Percentiles rank a stretch among this genome's conserved stretches.
phyloP scores from a whole-genome alignment of 352 stramenopile species.

The Pythium monospermum region DNA sequence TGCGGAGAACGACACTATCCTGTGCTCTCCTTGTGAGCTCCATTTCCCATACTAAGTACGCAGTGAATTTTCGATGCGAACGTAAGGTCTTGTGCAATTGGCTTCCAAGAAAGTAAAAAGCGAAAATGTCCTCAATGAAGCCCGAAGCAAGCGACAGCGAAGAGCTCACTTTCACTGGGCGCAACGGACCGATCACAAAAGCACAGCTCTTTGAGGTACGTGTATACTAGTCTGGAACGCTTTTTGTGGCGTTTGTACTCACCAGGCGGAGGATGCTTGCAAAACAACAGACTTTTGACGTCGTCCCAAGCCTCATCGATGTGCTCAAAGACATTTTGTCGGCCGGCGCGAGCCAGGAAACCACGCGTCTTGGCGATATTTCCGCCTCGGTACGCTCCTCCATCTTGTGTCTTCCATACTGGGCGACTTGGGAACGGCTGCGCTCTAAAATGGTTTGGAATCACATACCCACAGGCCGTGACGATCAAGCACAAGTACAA shows the following conservation, averaged over 20 bases:
- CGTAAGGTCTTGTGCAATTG: too few relatives aligned
- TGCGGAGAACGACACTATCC: too few relatives aligned
- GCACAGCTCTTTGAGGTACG: constrained; percentile 62
- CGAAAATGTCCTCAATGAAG: constrained; percentile 14
- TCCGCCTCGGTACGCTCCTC: constrained; percentile 65
- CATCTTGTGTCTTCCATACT: not conserved
- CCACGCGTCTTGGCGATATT: constrained; percentile 71
- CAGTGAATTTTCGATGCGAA: not conserved
- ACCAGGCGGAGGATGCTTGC: too few relatives aligned
- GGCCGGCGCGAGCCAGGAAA: constrained; percentile 68
- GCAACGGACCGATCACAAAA: constrained; percentile 50
- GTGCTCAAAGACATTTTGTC: constrained; percentile 81
- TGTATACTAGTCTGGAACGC: not conserved
- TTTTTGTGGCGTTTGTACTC: too few relatives aligned
- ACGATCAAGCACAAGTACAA: constrained; percentile 74
- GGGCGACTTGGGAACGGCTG: not conserved
- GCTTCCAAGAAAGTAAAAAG: not conserved
- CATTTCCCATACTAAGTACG: constrained; percentile 4
- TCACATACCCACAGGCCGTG: constrained; percentile 38
- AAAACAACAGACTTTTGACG: constrained; percentile 75
- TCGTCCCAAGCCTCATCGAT: constrained; percentile 79
- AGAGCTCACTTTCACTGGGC: constrained; percentile 31
- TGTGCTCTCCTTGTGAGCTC: too few relatives aligned
- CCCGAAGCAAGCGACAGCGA: constrained; percentile 19
- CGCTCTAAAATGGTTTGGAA: not conserved